Conservation (phyloP, 345 rosid genomes). For the Corchorus capsularis region DNA sequence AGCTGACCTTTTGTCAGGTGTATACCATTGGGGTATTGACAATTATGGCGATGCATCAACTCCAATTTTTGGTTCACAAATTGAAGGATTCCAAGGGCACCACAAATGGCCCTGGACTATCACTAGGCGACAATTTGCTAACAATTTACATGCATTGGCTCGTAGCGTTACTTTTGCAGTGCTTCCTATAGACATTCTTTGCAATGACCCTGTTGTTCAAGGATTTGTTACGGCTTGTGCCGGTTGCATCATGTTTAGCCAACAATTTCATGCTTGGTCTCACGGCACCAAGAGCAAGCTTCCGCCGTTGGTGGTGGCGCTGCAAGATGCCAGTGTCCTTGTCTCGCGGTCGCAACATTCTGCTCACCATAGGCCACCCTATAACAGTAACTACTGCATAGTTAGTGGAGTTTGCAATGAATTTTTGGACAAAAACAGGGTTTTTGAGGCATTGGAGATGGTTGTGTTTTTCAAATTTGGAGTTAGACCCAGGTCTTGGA, state of each 20-base stretch:
- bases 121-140: constrained; percentile 81
- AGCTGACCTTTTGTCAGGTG: constrained; percentile 85
- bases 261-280: constrained; percentile 96
- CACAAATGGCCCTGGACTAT: constrained; percentile 93
- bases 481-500: constrained; percentile 82
- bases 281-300: constrained; percentile 86
- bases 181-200: constrained; percentile 59
- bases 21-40: constrained; percentile 94
- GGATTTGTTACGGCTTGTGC: constrained; percentile 60
- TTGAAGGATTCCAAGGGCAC: constrained; percentile 91
- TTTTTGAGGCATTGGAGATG: constrained; percentile 84
- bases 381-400: constrained; percentile 84
- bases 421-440: constrained; percentile 57
- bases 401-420: constrained; percentile 86
- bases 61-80: constrained; percentile 70
- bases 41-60: constrained; percentile 81
- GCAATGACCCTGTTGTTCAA: constrained; percentile 48
- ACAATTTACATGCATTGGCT: constrained; percentile 79
- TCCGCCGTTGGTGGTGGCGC: constrained; percentile 56
- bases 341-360: constrained; percentile 70
- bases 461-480: constrained; percentile 56
- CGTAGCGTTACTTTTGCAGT: constrained; percentile 53
- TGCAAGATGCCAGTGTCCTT: constrained; percentile 74
- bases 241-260: constrained; percentile 89
- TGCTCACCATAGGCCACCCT: constrained; percentile 78